Percentiles rank a stretch among this genome's conserved stretches.
These are phyloP conservation scores for Paramecium pentaurelia DNA, from an alignment of 73 alveolate genomes.

Conservation along the genomic window DNA sequence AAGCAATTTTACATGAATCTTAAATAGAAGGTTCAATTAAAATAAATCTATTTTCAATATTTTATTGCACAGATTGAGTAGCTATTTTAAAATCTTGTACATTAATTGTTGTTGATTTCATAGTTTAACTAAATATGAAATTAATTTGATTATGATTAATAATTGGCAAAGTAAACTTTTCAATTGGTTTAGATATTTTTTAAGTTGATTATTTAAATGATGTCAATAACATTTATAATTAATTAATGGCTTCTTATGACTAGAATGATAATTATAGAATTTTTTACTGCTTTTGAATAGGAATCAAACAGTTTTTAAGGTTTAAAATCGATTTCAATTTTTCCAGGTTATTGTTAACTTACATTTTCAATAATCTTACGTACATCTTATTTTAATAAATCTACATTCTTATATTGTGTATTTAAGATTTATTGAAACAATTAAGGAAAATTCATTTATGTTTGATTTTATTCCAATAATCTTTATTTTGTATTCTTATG, in stretches of 20 bases:
- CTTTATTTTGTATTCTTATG: neutral
- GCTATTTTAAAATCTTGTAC: conserved; percentile 33
- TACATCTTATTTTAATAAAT: conserved; percentile 2
- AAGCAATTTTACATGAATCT: conserved; percentile 19
- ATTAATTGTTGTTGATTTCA: conserved; percentile 7
- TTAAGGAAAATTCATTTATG: neutral
- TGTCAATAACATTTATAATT: neutral
- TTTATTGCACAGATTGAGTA: neutral
- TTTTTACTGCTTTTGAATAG: neutral
- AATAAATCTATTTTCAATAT: conserved; percentile 51
- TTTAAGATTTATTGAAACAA: neutral
- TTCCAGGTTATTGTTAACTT: neutral
- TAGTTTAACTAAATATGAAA: neutral
- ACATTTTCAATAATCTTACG: neutral
- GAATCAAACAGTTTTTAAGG: conserved; percentile 29
- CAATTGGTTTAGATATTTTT: conserved; percentile 50
- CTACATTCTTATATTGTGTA: neutral
- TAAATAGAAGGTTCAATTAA: conserved; percentile 43
- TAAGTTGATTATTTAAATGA: neutral
- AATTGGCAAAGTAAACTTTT: neutral
- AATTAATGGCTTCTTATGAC: neutral
- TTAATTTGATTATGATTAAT: neutral
- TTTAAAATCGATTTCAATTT: neutral
- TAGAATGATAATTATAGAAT: neutral
- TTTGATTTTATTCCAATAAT: conserved; percentile 4